Base-by-base conservation (phyloP, 768 basidiomycete genomes). In the Tephrocybe sp. region DNA sequence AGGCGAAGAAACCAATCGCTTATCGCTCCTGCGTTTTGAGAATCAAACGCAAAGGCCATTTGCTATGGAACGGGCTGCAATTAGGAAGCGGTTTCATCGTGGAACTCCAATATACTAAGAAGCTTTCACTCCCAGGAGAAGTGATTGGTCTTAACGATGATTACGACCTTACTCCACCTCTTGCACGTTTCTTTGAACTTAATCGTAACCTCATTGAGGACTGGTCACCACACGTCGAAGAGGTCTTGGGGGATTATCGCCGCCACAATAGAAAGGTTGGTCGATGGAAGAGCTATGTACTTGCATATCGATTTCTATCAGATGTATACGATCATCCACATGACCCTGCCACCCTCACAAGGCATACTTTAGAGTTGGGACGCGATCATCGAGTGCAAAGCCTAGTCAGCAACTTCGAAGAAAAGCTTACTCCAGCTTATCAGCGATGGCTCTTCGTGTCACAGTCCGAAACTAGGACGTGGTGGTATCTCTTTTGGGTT, bases 401-500 rank as follows among this genome's bases (percentile, higher is more conserved):
- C 45, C 62, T 88, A 26, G 68, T 85, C 62, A 56, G 68, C 24
- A 64, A 66, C 4, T 78, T 74, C 59, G 72, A 77, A 50, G 65
- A 60, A 12, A 72, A 76, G 0, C 76, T 89, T 39, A 64, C 59
- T 47, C 70, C 73, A 18, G 73, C 83, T 0, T 80, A 84, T 62
- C 73, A 79, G 26, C 75, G 89, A 32, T 71, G 83, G 49, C 55
- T 65, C 9, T 71, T 70, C 17, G 83, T 86, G 26, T 71, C 80
- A 1, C 57, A 58, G 8, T 76, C 78, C 1, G 72, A 76, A 56
- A 63, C 80, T 1, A 68, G 77, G 3, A 78, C 81, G 3, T 90
- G 87, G 84, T 92, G 90, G 90, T 90, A 85, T 58, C 73, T 90
- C 11, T 82, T 88, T 57, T 90, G 86, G 85, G 88, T 88, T 44